Conservation (phyloP, 2,329 filamentous ascomycete species). For the Pestalotiopsis sp. region DNA sequence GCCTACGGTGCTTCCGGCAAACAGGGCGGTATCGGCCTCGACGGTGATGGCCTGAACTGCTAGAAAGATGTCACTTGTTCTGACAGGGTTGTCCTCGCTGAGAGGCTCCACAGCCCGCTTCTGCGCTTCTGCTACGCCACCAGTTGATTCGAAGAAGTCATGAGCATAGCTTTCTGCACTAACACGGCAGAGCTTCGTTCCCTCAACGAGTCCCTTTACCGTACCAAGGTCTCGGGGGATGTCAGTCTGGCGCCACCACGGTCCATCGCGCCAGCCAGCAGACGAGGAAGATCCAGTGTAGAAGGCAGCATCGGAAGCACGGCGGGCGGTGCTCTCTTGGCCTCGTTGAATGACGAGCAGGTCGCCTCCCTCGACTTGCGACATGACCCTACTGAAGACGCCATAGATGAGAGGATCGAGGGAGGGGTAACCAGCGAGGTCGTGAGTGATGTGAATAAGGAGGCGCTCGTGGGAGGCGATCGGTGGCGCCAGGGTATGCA, state of each 20-base stretch:
- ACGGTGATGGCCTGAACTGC: slow-evolving; percentile 86
- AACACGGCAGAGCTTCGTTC: slow-evolving; percentile 87
- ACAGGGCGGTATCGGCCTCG: slow-evolving; percentile 66
- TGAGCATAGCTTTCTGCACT: slow-evolving; percentile 84
- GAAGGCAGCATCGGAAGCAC: slow-evolving; percentile 61
- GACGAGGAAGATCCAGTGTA: slow-evolving; percentile 54
- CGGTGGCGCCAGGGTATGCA: slow-evolving; percentile 92
- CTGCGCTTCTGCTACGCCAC: slow-evolving; percentile 80
- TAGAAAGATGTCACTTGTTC: slow-evolving; percentile 93
- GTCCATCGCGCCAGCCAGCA: slow-evolving; percentile 86
- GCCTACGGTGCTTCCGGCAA: slow-evolving; percentile 57
- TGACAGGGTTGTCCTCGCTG: slow-evolving; percentile 84
- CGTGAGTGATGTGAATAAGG: slow-evolving; percentile 96
- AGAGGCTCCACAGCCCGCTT: slow-evolving; percentile 77
- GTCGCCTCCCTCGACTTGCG: slow-evolving; percentile 97
- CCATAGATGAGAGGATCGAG: slow-evolving; percentile 90
- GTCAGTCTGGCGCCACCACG: slow-evolving; percentile 85
- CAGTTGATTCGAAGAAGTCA: slow-evolving; percentile 80
- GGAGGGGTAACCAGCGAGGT: slow-evolving; percentile 90
- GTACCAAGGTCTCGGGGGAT: slow-evolving; percentile 75
- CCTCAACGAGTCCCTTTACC: slow-evolving; percentile 80
- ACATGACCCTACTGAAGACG: slow-evolving; percentile 94
- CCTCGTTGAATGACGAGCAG: slow-evolving; percentile 92
- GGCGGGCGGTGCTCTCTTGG: slow-evolving; percentile 76
- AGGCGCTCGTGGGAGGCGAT: slow-evolving; percentile 97